Conservation (phyloP, 1,139 yeast genomes). For the Yamadazyma aaseri region DNA sequence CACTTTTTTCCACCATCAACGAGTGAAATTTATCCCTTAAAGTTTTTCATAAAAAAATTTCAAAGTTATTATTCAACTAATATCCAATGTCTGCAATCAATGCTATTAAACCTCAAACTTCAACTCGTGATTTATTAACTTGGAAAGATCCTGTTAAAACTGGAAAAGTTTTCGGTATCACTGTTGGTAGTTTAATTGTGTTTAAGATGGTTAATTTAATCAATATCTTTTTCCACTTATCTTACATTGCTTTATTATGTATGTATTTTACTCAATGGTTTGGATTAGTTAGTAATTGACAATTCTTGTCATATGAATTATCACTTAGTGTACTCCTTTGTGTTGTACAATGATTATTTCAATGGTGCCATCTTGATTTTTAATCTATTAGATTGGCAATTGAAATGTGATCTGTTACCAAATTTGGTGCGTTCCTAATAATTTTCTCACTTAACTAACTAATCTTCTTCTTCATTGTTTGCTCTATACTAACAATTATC, state of each 20-base stretch:
- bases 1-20: constrained; percentile 2
- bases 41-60: constrained; percentile 2
- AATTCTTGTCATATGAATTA: too few relatives aligned
- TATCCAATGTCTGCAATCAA: constrained; percentile 16
- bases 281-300: too few relatives aligned
- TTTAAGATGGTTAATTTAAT: constrained; percentile 70
- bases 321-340: too few relatives aligned
- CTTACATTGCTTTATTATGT: constrained; percentile 47
- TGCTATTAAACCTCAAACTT: constrained; percentile 3
- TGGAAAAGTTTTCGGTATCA: constrained; percentile 72
- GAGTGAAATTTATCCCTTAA: constrained; percentile 11
- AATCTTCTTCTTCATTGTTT: too few relatives aligned
- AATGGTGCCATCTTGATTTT: too few relatives aligned
- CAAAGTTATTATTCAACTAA: constrained; percentile 11
- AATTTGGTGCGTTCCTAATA: neutral
- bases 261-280: too few relatives aligned
- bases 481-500: constrained; percentile 20
- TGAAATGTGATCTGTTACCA: constrained; percentile 1
- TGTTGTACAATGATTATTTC: too few relatives aligned
- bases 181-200: constrained; percentile 57
- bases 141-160: constrained; percentile 84
- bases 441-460: neutral
- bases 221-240: constrained; percentile 60
- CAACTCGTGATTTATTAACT: constrained; percentile 47
- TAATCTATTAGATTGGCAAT: too few relatives aligned